These are phyloP conservation scores for Malassezia sp. DNA, from an alignment of 1,284 basidiomycete species.

Conservation along the genomic window DNA sequence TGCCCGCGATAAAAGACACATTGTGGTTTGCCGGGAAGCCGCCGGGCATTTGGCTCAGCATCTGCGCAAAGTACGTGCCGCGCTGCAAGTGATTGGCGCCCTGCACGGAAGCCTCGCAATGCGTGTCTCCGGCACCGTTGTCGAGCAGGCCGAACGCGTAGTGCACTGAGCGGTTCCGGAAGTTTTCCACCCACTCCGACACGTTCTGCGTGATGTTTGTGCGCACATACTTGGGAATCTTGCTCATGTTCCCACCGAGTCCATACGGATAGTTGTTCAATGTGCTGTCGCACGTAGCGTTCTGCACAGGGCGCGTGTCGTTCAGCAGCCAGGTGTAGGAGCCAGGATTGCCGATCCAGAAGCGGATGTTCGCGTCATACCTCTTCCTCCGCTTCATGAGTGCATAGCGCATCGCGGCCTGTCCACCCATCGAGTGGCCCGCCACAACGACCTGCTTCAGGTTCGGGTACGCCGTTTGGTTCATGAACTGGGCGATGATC, in stretches of 20 bases:
- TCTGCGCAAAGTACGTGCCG: conserved; percentile 26
- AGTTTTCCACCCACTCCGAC: conserved; percentile 18
- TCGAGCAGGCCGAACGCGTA: conserved; percentile 34
- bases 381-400: conserved; percentile 30
- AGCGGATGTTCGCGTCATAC: conserved; percentile 34
- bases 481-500: conserved; percentile 28
- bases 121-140: conserved; percentile 35
- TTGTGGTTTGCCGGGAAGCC: conserved; percentile 26
- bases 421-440: conserved; percentile 42
- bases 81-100: conserved; percentile 38
- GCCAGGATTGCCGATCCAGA: conserved; percentile 42
- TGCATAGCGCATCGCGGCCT: conserved; percentile 30
- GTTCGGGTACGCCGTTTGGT: conserved; percentile 25
- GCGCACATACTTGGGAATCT: conserved; percentile 7
- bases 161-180: conserved; percentile 23
- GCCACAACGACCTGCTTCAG: conserved; percentile 38
- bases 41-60: conserved; percentile 1
- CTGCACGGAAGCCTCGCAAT: conserved; percentile 33
- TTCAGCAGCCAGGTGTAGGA: conserved; percentile 32
- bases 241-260: conserved; percentile 18
- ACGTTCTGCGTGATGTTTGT: background rate
- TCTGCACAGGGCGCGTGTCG: conserved; percentile 6
- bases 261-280: conserved; percentile 35
- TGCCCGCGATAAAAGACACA: conserved; percentile 31
- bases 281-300: conserved; percentile 14